These are phyloP conservation scores for Taphrina communis DNA, from an alignment of 1,139 yeast species.

Conservation along the genomic window DNA sequence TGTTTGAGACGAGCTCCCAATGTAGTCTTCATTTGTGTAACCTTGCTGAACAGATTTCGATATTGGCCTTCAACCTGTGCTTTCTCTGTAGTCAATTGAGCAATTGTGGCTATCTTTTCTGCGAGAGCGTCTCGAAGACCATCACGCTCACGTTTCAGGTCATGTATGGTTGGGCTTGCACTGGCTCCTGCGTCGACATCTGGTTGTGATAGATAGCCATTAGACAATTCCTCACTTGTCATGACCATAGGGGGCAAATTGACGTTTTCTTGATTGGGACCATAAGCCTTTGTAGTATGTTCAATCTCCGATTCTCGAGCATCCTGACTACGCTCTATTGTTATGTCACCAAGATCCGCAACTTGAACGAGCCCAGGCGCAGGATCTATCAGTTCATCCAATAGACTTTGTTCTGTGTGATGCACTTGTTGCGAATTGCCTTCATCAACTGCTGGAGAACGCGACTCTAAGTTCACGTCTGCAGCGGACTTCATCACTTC, in stretches of 20 bases:
- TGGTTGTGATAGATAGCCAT: neutral
- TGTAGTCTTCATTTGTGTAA: constrained; percentile 80
- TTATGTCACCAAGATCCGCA: too few relatives aligned
- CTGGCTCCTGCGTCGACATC: neutral
- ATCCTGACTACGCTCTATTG: too few relatives aligned
- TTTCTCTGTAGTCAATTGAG: constrained; percentile 50
- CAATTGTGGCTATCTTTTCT: neutral
- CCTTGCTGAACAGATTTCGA: constrained; percentile 71
- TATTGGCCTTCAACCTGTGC: constrained; percentile 77
- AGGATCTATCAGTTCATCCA: neutral
- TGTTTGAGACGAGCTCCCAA: constrained; percentile 71
- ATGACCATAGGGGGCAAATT: too few relatives aligned
- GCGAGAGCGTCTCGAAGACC: constrained; percentile 13
- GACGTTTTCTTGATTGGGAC: too few relatives aligned
- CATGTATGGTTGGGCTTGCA: neutral
- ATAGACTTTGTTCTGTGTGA: neutral
- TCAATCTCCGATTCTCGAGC: too few relatives aligned
- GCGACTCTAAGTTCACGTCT: neutral
- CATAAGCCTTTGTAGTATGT: too few relatives aligned
- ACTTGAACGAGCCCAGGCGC: too few relatives aligned
- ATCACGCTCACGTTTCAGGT: neutral
- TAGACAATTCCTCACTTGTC: too few relatives aligned
- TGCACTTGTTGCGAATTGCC: neutral
- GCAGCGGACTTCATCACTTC: neutral
- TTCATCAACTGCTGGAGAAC: neutral